Base-by-base conservation (phyloP, 2,329 filamentous ascomycete genomes). In the Talaromyces funiculosus region DNA sequence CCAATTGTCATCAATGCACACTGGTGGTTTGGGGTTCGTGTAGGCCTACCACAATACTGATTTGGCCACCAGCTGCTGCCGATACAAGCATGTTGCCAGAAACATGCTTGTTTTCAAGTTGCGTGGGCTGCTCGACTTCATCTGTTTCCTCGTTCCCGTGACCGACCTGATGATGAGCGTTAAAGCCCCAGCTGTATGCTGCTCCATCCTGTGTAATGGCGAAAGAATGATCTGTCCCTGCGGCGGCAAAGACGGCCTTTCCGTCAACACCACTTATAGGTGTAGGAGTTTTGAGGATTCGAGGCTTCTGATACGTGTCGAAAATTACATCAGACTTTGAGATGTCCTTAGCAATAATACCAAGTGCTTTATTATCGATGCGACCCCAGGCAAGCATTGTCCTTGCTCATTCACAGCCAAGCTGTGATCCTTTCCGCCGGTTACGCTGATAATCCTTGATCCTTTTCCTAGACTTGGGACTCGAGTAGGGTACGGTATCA, bases 351-450 rank as follows among this genome's bases (percentile, higher is more conserved):
- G 7, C 47, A 3, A 63, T 29, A 31, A 62, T 60, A 8, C 62
- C 62, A 31, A 80, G 75, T 67, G 84, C 81, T 63, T 79, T 70
- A 8, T 77, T 79, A 61, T 85, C 82, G 4, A 82, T 75, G 51
- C 82, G 82, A 53, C 86, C 86, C 84, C 84, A 88, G 12, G 81
- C 42, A 87, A 75, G 26, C 86, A 79, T 64, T 83, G 72, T 47
- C 85, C 85, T 56, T 83, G 77, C 4, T 77, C 73, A 2, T 82
- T 84, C 72, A 82, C 81, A 5, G 84, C 85, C 6, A 86, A 80
- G 62, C 87, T 88, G 76, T 92, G 89, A 71, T 92, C 88, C 62
- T 80, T 78, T 20, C 85, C 85, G 16, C 87, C 89, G 8, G 82
- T 81, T 42, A 93, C 82, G 58, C 82, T 82, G 20, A 38, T 58